Evolutionary conservation across 768 basidiomycete species (phyloP), one percentile per base, ranked within the genome.

Genomic region (Panaeolus cyanescens): DNA sequence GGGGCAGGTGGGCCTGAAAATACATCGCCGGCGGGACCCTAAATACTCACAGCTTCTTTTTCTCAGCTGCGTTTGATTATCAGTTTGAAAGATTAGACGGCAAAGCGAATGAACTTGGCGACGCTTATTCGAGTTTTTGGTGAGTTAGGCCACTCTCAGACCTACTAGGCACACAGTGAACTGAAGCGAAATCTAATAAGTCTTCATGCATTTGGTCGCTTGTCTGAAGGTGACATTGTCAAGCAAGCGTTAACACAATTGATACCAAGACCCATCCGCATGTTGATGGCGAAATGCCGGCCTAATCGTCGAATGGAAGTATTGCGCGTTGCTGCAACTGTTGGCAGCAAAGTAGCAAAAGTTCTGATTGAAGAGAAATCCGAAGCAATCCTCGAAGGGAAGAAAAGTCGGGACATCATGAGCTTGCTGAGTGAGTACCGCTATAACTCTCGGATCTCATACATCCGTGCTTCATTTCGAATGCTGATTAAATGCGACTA

Each of bases 1-100:
- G 84, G 82, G 7, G 74, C 78, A 68, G 81, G 83, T 81, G 65
- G 36, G 12, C 30, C 28, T 20, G 22, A 42, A 31, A 19, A 22
- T 22, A 37, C 28, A 17, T 39, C 54, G n/a, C 42, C 25, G 20
- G 45, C 45, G 45, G 45, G 22, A 50, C 19, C 32, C 7, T 37
- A 9, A 3, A 31, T 30, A 13, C 15, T 61, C 13, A 20, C 32
- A 22, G 15, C 60, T 37, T 30, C 36, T 45, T 39, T n/a, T 37
- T 25, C 39, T 32, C 58, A 80, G 83, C 79, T 55, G 82, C 81
- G 37, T 85, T 85, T 62, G 83, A 83, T 58, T 78, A 84, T 63
- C 74, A 74, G 28, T 84, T 85, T 36, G 75, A 74, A 12, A 73
- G 74, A 2, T 64, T 79, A 62, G 75, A 80, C 15, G 67, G 78